phyloP scores from a whole-genome alignment of 805 yeast species.

The Ogataea angusta region DNA sequence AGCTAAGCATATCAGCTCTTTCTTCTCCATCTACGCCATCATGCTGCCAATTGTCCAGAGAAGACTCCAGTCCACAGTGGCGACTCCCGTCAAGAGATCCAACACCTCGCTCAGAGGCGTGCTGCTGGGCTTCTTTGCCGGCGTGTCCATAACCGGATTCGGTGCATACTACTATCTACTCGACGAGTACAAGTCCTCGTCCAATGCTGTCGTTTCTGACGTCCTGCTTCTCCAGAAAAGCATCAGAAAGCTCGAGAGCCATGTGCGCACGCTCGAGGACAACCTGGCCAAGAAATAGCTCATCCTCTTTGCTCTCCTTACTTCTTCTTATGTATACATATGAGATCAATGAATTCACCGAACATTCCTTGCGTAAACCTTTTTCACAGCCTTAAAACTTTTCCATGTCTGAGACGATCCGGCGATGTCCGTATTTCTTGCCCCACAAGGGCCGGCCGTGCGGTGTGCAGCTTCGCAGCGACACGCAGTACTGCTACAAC shows the following conservation, averaged over 20 bases:
- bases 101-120: slow-evolving; percentile 37
- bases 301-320: background rate
- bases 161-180: slow-evolving; percentile 74
- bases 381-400: slow-evolving; percentile 7
- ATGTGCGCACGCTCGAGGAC: slow-evolving; percentile 60
- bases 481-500: slow-evolving; percentile 56
- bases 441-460: slow-evolving; percentile 54
- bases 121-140: slow-evolving; percentile 74
- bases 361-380: slow-evolving; percentile 2
- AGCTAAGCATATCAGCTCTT: background rate
- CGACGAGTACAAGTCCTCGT: slow-evolving; percentile 74
- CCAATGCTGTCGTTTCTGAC: slow-evolving; percentile 70
- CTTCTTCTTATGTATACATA: slow-evolving; percentile 6
- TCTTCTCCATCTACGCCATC: background rate
- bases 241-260: slow-evolving; percentile 63
- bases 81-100: slow-evolving; percentile 19
- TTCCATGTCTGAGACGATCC: slow-evolving; percentile 3
- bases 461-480: slow-evolving; percentile 54
- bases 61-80: slow-evolving; percentile 24
- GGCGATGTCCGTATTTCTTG: slow-evolving; percentile 47
- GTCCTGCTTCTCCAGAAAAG: slow-evolving; percentile 68
- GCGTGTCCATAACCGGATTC: slow-evolving; percentile 70
- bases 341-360: slow-evolving; percentile 5
- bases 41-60: slow-evolving; percentile 18
- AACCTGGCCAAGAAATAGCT: slow-evolving; percentile 27